A percentile compares a stretch with the other conserved stretches of the same genome.
Conservation (phyloP, 2,329 filamentous ascomycete genomes). For the Plectosphaerella plurivora region DNA sequence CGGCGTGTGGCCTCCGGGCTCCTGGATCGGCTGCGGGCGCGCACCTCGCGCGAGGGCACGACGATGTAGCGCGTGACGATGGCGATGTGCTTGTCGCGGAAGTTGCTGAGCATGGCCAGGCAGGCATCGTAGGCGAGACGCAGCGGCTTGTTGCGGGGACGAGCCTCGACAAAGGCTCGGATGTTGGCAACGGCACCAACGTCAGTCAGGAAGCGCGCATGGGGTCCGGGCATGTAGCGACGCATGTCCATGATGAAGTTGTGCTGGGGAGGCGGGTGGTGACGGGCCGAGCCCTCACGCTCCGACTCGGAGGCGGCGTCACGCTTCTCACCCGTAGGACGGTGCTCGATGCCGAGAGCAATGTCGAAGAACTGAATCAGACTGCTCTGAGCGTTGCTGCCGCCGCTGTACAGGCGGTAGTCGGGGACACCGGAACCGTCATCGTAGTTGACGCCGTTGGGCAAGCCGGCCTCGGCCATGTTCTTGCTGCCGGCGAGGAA, state of each 20-base stretch:
- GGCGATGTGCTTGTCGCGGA: constrained; percentile 92
- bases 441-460: constrained; percentile 83
- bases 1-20: constrained; percentile 48
- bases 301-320: constrained; percentile 38
- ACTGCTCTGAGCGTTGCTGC: constrained; percentile 95
- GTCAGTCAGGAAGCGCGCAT: constrained; percentile 83
- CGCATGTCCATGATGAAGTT: constrained; percentile 98
- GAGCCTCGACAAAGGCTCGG: constrained; percentile 68
- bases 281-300: constrained; percentile 32
- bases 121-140: constrained; percentile 86
- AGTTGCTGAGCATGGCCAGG: constrained; percentile 61
- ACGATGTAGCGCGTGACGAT: constrained; percentile 97
- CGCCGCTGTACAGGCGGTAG: constrained; percentile 84
- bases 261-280: constrained; percentile 42
- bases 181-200: constrained; percentile 81
- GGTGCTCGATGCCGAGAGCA: constrained; percentile 82
- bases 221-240: constrained; percentile 90
- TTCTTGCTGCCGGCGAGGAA: constrained; percentile 97
- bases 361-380: constrained; percentile 97
- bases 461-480: constrained; percentile 90
- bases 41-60: constrained; percentile 73
- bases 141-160: constrained; percentile 60
- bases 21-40: constrained; percentile 57
- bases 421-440: constrained; percentile 63
- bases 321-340: constrained; percentile 74